Base-by-base conservation (phyloP, 495 filamentous ascomycete genomes). In the Penicillium samsonianum region DNA sequence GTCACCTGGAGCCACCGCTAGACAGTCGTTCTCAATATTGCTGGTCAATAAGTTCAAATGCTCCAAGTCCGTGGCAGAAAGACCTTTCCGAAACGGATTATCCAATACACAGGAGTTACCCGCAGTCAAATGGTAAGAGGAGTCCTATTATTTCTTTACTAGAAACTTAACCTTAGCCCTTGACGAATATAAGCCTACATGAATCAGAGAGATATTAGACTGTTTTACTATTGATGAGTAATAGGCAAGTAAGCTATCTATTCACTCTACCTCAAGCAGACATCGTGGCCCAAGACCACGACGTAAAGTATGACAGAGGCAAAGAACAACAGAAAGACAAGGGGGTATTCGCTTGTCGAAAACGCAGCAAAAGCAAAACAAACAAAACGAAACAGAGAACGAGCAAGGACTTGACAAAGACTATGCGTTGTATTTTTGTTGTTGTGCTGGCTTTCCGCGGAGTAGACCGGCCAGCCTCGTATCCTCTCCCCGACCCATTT, bases 341-440 rank as follows among this genome's bases (percentile, higher is more conserved):
- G 33, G 51, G 64, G 65, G 65, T 65, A 67, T 67, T 65, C 55
- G 65, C 62, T 58, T 65, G 63, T 59, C 62, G 33, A 53, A 57
- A 35, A 38, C 48, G 11, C 20, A 43, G 25, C 14, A 35, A 30
- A 48, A 43, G 22, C 25, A 44, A 9, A 37, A 26, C 30, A 12
- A 47, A 28, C 16, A n/a, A 48, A 37, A 19, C n/a, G n/a, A n/a
- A n/a, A n/a, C n/a, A 38, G 17, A 16, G 50, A 35, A 28, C 20
- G 45, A 38, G 31, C 35, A 25, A 25, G 33, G 14, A n/a, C 16
- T n/a, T 28, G 49, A 47, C 28, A 56, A 50, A 38, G 33, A 28
- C 14, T n/a, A 51, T 44, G 12, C n/a, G 25, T 31, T 26, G 12
- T 38, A 23, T 42, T 53, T 31, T n/a, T n/a, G n/a, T n/a, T 26